Evolutionary conservation across 1,284 basidiomycete genomes (phyloP), one percentile per base, ranked within the genome.

Genomic region (Vanrija pseudolonga): DNA sequence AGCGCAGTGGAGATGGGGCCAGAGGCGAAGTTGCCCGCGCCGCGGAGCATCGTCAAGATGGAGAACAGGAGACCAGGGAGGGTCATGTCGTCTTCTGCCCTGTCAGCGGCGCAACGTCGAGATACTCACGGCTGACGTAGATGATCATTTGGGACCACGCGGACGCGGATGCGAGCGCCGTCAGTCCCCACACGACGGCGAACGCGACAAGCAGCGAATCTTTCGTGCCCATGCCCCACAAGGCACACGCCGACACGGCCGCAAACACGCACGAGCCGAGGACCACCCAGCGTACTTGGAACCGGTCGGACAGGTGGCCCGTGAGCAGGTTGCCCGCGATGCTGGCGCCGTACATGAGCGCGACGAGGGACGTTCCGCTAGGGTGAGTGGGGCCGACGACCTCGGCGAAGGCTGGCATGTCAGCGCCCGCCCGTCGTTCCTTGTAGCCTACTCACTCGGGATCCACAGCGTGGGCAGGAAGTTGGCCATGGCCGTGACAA

Each of bases 191-290:
- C 2, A 64, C 44, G 32, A 71, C 23, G 9, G 57, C 57, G 45
- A 73, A 73, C 3, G 55, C 47, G 3, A 70, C 55, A 15, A 73
- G 53, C 11, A 62, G 53, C 4, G 50, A 62, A n/a, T 59, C 28
- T 5, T 58, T 61, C 15, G 68, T 71, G 0, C 69, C 69, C 46
- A 76, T 71, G 0, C 76, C 76, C 74, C 76, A 77, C 18, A 76
- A 53, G 28, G 75, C 59, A 18, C 72, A 63, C 38, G 69, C 72
- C 1, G 71, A 53, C 1, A 71, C 39, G 1, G 69, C 66, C 2
- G 67, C 60, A 1, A 65, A 65, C 6, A 68, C 40, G 54, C 69
- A 72, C 3, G 69, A 68, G 32, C 67, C 45, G 7, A 58, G 39
- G 23, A 76, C 59, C 42, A 71, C 68, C 41, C 58, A 39, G n/a